These are phyloP conservation scores for Hypholoma fasciculare DNA, from an alignment of 768 basidiomycete genomes.

Conservation along the genomic window DNA sequence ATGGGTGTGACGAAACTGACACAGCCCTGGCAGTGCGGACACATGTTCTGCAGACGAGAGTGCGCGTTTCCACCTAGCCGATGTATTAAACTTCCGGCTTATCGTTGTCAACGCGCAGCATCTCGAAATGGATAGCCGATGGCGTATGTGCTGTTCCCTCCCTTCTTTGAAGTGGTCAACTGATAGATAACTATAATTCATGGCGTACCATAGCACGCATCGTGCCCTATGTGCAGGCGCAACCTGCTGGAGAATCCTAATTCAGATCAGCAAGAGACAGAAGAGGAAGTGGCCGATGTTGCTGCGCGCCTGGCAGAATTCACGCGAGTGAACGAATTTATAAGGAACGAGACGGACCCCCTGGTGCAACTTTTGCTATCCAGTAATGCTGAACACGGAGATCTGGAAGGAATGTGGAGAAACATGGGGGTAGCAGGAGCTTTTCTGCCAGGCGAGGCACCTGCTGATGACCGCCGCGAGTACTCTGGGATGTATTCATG, in stretches of 20 bases:
- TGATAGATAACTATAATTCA: not conserved
- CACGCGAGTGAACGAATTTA: not conserved
- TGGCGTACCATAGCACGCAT: constrained; percentile 44
- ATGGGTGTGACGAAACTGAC: constrained; percentile 68
- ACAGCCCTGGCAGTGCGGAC: constrained; percentile 54
- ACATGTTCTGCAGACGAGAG: constrained; percentile 85
- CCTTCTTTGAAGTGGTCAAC: not conserved
- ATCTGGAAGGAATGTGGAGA: not conserved
- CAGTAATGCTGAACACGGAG: not conserved
- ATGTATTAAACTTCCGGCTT: not conserved
- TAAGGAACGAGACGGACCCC: not conserved
- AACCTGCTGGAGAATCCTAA: constrained; percentile 34
- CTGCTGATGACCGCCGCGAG: constrained; percentile 21
- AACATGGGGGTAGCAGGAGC: not conserved
- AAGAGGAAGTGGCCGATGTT: not conserved
- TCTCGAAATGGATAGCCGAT: constrained; percentile 60
- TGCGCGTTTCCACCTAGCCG: constrained; percentile 28
- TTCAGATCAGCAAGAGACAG: not conserved
- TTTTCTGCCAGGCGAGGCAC: not conserved
- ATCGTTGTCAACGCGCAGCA: constrained; percentile 34
- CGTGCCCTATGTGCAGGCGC: constrained; percentile 67
- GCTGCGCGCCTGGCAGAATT: not conserved
- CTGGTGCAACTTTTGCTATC: not conserved
- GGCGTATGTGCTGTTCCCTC: constrained; percentile 41
- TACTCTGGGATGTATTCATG: constrained; percentile 64